These are phyloP conservation scores for Leccinellum albellum DNA, from an alignment of 768 basidiomycete species.

Conservation along the genomic window DNA sequence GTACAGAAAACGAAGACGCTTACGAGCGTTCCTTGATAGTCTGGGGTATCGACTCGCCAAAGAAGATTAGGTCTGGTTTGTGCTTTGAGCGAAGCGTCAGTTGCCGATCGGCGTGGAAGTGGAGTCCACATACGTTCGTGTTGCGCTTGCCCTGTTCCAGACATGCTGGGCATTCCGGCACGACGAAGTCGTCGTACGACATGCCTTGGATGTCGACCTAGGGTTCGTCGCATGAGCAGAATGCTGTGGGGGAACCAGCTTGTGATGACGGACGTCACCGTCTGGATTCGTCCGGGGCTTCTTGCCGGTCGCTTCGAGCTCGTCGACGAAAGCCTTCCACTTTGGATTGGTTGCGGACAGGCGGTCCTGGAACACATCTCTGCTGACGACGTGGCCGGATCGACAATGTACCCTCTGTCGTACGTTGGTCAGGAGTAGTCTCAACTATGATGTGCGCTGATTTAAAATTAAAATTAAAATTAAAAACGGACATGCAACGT, in stretches of 20 bases:
- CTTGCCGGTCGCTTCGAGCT: slow-evolving; percentile 53
- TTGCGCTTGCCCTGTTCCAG: slow-evolving; percentile 51
- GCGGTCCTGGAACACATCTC: slow-evolving; percentile 70
- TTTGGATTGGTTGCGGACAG: slow-evolving; percentile 71
- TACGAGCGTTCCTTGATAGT: slow-evolving; percentile 70
- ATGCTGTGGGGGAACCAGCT: neutral
- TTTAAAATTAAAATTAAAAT: neutral
- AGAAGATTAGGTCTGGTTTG: slow-evolving; percentile 83
- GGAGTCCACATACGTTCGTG: slow-evolving; percentile 45
- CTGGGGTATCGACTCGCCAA: slow-evolving; percentile 81
- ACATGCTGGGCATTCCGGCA: slow-evolving; percentile 77
- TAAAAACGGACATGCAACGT: slow-evolving; percentile 70
- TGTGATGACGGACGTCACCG: slow-evolving; percentile 67
- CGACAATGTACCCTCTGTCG: slow-evolving; percentile 67
- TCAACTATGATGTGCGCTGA: neutral
- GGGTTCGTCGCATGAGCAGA: neutral
- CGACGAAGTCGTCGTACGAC: slow-evolving; percentile 70
- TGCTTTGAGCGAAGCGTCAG: slow-evolving; percentile 40
- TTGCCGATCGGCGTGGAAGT: neutral
- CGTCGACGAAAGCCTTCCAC: slow-evolving; percentile 70
- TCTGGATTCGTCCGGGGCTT: slow-evolving; percentile 85
- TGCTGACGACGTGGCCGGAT: slow-evolving; percentile 62
- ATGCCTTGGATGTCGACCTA: slow-evolving; percentile 81
- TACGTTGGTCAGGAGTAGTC: slow-evolving; percentile 8
- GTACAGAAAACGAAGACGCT: slow-evolving; percentile 19